Evolutionary conservation across 2,329 filamentous ascomycete genomes (phyloP).

Genomic region (Cytospora chrysosperma): DNA sequence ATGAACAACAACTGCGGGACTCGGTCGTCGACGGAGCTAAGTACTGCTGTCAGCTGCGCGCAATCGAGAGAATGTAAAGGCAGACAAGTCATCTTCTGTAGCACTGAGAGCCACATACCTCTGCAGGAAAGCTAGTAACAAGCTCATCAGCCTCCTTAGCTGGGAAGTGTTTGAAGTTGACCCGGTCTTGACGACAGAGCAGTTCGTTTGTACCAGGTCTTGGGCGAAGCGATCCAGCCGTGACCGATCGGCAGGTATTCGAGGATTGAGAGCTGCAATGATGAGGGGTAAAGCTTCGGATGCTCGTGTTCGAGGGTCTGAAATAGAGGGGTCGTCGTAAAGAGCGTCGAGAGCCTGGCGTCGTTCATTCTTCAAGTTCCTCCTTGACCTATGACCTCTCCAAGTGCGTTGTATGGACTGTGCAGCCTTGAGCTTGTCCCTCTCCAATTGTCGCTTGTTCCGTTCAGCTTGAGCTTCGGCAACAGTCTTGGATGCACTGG

Average conservation of each 20-base stretch:
- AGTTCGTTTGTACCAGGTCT: constrained; percentile 41
- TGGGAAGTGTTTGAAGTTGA: constrained; percentile 32
- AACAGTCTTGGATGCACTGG: constrained; percentile 73
- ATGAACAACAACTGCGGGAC: constrained; percentile 22
- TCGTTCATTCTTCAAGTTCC: constrained; percentile 54
- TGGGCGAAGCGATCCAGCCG: constrained; percentile 47
- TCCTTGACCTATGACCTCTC: constrained; percentile 71
- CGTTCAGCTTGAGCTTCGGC: constrained; percentile 86
- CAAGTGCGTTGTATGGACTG: constrained; percentile 76
- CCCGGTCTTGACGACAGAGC: constrained; percentile 36
- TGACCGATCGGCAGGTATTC: constrained; percentile 45
- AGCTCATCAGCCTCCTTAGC: constrained; percentile 36
- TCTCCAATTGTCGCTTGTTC: constrained; percentile 74
- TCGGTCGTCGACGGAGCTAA: constrained; percentile 6
- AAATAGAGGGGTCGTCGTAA: constrained; percentile 43
- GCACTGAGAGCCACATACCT: constrained; percentile 24
- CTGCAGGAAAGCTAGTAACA: constrained; percentile 39
- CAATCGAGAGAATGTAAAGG: neutral
- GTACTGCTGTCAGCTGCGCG: neutral
- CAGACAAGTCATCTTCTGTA: neutral
- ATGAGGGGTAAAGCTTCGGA: constrained; percentile 47
- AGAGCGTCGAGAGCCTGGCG: constrained; percentile 62
- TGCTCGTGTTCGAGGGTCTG: constrained; percentile 37
- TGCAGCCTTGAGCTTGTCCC: constrained; percentile 72
- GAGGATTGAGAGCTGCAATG: constrained; percentile 48